phyloP scores from a whole-genome alignment of 75 land plant genomes.

The Pseudotsuga menziesii region DNA sequence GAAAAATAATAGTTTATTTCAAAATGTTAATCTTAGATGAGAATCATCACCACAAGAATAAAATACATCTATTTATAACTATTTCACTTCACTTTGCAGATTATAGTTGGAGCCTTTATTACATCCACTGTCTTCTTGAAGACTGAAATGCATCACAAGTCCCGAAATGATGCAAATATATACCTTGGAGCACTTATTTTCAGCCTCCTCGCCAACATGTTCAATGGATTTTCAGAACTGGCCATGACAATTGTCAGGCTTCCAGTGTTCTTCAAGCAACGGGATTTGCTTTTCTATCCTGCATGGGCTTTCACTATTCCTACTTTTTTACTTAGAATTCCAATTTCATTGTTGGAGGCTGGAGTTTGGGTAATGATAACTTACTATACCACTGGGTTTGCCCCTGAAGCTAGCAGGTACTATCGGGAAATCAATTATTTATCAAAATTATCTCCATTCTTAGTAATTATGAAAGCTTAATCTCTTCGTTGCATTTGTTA shows the following conservation, averaged over 20 bases:
- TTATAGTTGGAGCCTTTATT: conserved; percentile 56
- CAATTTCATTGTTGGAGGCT: conserved; percentile 61
- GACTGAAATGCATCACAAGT: conserved; percentile 48
- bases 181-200: conserved; percentile 72
- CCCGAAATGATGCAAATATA: conserved; percentile 39
- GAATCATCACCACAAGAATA: neutral
- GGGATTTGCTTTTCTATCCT: conserved; percentile 83
- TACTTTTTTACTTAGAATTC: conserved; percentile 48
- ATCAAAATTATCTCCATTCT: neutral
- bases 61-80: conserved; percentile 59
- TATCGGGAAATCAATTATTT: neutral
- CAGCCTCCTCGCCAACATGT: conserved; percentile 59
- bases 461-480: too few relatives aligned
- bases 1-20: neutral
- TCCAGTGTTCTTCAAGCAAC: conserved; percentile 88
- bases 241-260: conserved; percentile 62
- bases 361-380: conserved; percentile 63
- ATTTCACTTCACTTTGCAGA: conserved; percentile 48
- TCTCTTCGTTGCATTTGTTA: neutral
- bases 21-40: neutral
- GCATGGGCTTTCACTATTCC: conserved; percentile 82
- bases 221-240: conserved; percentile 90
- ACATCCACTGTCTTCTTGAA: conserved; percentile 60
- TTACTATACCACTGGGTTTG: conserved; percentile 80
- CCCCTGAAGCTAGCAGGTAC: conserved; percentile 82